Percentiles rank a stretch among this genome's conserved stretches.
Evolutionary conservation across 768 basidiomycete species (phyloP).

Genomic region (Lentinula edodes): DNA sequence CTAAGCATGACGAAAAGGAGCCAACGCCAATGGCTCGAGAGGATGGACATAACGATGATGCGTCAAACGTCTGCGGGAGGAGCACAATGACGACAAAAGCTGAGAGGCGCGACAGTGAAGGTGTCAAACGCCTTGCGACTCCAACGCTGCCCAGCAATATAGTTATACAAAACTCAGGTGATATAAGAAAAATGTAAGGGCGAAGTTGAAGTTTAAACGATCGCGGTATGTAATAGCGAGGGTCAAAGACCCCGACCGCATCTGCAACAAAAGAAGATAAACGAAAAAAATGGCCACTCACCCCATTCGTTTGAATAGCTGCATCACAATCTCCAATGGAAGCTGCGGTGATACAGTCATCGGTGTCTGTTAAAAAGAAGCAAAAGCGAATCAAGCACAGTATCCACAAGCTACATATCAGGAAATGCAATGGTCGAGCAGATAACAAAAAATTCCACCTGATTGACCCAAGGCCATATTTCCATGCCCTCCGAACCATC

Average conservation of each 20-base stretch:
- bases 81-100: slow-evolving; percentile 1
- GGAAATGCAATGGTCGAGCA: background rate
- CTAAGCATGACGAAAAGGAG: background rate
- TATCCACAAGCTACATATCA: background rate
- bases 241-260: background rate
- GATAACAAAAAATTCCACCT: slow-evolving; percentile 46
- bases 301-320: slow-evolving; percentile 98
- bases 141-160: background rate
- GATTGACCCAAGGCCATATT: slow-evolving; percentile 91
- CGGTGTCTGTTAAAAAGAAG: slow-evolving; percentile 60
- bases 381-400: background rate
- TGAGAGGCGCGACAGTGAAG: background rate
- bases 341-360: slow-evolving; percentile 89
- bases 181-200: no score
- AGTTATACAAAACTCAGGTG: no score
- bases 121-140: background rate
- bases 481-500: slow-evolving; percentile 53
- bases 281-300: slow-evolving; percentile 32
- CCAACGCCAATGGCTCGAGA: background rate
- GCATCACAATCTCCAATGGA: slow-evolving; percentile 95
- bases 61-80: background rate
- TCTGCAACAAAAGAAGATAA: background rate
- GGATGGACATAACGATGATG: background rate
- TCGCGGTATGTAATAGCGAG: background rate
- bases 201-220: background rate